Base-by-base conservation (phyloP, 164 flowering plant genomes). In the Akebia trifoliata region DNA sequence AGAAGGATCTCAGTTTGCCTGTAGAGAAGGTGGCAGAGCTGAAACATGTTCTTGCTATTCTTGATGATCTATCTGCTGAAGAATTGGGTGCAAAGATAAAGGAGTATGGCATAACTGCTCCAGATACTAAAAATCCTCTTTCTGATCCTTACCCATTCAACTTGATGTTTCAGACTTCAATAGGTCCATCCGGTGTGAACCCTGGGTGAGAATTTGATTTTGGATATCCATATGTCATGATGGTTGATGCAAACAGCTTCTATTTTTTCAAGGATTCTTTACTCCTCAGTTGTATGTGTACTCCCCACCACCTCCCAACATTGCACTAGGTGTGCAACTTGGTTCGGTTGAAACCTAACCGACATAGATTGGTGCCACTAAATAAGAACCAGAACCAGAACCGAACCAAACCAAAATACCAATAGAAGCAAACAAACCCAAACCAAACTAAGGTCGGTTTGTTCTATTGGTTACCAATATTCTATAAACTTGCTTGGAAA, bases 91-190 rank as follows among this genome's bases (percentile, higher is more conserved):
- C 89, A 14, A 93, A 90, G 74, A 78, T 93, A 50, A 93, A 82
- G 74, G 96, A 78, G 52, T 93, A 90, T 74, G 95, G 90, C 2
- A 90, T 93, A 40, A 74, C 81, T 62, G 84, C 99, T 36, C 99
- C 99, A 18, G 99, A 93, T 46, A 90, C 96, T 0, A 90, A 87
- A 56, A 90, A 90, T 61, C 78, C 89, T 18, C 90, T 93, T 20
- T 93, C 99, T 51, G 85, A 79, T 65, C 99, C 99, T 10, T 93
- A 90, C 62, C 99, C 99, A 24, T 93, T 93, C 67, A 93, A 93
- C 67, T 66, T 93, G 57, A 93, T 93, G 99, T 93, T 93, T 65
- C 90, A 90, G 50, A 90, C 99, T 4, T 86, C 92, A 39, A 93
- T 93, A 18, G 99, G 99, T 9, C 99, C 99, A 32, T 90, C 99